A percentile compares a stretch with the other conserved stretches of the same genome.
Evolutionary conservation across 108 stramenopile species (phyloP).

Genomic region (Nitzschia inconspicua): DNA sequence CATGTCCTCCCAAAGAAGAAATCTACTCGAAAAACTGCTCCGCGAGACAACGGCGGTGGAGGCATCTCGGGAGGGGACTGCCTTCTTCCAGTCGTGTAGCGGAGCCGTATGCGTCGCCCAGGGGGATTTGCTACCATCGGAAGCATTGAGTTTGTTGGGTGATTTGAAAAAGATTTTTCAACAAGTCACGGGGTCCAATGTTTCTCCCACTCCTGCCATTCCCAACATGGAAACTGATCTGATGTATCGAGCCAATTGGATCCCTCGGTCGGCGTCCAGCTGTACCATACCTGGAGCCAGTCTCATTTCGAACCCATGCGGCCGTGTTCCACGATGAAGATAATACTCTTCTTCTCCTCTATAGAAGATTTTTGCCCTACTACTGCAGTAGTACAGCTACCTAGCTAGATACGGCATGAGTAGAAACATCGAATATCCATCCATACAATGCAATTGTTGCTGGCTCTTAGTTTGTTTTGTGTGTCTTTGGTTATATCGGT

Average conservation of each 20-base stretch:
- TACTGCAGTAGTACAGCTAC: too few species aligned
- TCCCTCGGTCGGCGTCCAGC: slow-evolving; percentile 53
- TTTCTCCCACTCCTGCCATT: slow-evolving; percentile 21
- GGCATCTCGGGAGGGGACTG: slow-evolving; percentile 21
- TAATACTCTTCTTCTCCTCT: too few species aligned
- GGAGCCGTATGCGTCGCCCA: slow-evolving; percentile 55
- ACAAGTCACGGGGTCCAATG: slow-evolving; percentile 11
- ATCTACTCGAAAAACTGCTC: slow-evolving; percentile 16
- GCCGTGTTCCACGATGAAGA: slow-evolving; percentile 52
- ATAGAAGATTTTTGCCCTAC: too few species aligned
- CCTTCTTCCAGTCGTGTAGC: slow-evolving; percentile 34
- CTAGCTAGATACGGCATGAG: too few species aligned
- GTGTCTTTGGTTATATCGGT: too few species aligned
- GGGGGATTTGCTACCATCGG: slow-evolving; percentile 65
- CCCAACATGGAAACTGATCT: slow-evolving; percentile 51
- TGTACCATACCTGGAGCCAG: slow-evolving; percentile 60
- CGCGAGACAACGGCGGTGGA: slow-evolving; percentile 25
- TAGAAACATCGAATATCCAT: too few species aligned
- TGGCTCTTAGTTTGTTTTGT: too few species aligned
- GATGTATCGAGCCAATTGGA: slow-evolving; percentile 62
- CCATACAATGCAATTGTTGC: too few species aligned
- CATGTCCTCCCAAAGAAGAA: slow-evolving; percentile 37
- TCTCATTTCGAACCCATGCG: slow-evolving; percentile 70
- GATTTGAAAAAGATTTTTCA: slow-evolving; percentile 55
- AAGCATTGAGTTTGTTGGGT: slow-evolving; percentile 34